Base-by-base conservation (phyloP, 257 asterid genomes). In the Fraxinus americana region DNA sequence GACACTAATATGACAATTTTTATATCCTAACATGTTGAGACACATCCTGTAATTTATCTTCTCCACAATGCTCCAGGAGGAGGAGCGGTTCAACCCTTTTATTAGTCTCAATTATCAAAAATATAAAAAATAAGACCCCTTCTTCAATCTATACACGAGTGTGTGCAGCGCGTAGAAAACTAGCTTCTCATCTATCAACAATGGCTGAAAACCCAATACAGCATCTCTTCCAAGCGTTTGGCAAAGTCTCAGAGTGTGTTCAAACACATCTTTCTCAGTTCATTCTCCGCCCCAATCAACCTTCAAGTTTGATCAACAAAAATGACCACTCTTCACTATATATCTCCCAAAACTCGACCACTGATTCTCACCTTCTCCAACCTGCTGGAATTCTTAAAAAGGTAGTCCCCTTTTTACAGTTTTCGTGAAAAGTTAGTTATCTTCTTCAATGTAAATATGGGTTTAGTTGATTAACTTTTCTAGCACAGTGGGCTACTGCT, bases 181-280 rank as follows among this genome's bases (percentile, higher is more conserved):
- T 63, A 10, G 32, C 69, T 63, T 25, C 35, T 41, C 48, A 41
- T 63, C 69, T 11, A 19, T 63, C 41, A 7, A 79, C 78, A 57
- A 92, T 91, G 96, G 85, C 96, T 12, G 94, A 92, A 65, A 87
- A 91, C 75, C 97, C 92, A 71, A 36, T 94, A n/a, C 91, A 90
- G 73, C 78, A 79, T 80, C 76, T 94, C 65, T 79, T 86, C 75
- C 79, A 80, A 57, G 84, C 92, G 11, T 79, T 83, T 13, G 87
- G 38, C 67, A 90, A 79, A 70, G 75, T 88, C 36, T 87, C 97
- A 0, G 82, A 78, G 30, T 69, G 83, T 77, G 76, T 94, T 5
- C 96, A 92, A 86, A 77, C 78, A 19, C 92, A 89, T 76, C 79
- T 94, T 69, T 85, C 91, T 75, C 88, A 81, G 32, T 87, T 91